Evolutionary conservation across 257 asterid species (phyloP).

Genomic region (Salvia miltiorrhiza): DNA sequence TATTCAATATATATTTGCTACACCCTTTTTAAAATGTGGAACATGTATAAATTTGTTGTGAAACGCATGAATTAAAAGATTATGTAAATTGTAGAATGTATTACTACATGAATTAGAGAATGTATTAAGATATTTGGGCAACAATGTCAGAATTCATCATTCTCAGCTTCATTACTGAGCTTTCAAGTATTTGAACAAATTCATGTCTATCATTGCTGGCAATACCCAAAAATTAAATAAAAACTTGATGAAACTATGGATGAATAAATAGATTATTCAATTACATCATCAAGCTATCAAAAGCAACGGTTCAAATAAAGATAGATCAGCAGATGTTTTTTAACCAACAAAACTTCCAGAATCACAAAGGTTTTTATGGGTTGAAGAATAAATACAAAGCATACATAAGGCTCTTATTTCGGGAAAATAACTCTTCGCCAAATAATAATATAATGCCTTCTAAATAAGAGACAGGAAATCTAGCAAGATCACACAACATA

Average conservation of each 20-base stretch:
- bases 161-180: neutral
- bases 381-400: slow-evolving; percentile 28
- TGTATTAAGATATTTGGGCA: neutral
- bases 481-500: slow-evolving; percentile 13
- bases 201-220: neutral
- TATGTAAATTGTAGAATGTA: neutral
- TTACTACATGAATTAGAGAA: neutral
- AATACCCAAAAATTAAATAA: neutral
- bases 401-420: slow-evolving; percentile 29
- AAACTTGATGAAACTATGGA: neutral
- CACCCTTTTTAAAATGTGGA: too few relatives aligned
- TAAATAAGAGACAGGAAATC: slow-evolving; percentile 10
- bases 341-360: slow-evolving; percentile 15
- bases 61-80: too few relatives aligned
- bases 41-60: too few relatives aligned
- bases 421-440: slow-evolving; percentile 10
- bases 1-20: too few relatives aligned
- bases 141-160: too few relatives aligned
- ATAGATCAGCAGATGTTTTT: slow-evolving; percentile 5
- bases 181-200: neutral
- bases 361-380: slow-evolving; percentile 1
- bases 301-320: slow-evolving; percentile 13
- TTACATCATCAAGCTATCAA: slow-evolving; percentile 21
- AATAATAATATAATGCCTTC: slow-evolving; percentile 22
- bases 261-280: neutral